Base-by-base conservation (phyloP, 1,139 yeast species). In the Saccharomyces hybrid region DNA sequence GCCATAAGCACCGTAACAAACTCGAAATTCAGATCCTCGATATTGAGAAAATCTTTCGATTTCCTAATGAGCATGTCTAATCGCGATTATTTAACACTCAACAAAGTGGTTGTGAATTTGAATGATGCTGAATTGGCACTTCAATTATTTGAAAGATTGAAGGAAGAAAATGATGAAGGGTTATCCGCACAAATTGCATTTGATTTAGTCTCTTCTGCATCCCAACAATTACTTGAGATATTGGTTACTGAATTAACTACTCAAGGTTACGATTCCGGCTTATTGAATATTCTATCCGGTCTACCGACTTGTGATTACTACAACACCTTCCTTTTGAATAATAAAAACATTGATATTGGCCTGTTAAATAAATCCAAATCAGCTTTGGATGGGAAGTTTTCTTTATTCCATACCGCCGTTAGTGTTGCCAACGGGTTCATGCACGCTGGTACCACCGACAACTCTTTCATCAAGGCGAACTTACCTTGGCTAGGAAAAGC, bases 401-500 rank as follows among this genome's bases (percentile, higher is more conserved):
- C 98, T 4, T 82, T 93, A 61, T 91, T 88, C 79, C 99, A 95
- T 73, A 86, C 95, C 28, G 99, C 98, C 3, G 91, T 93, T 50
- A 89, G 98, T 48, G 91, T 93, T 71, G 85, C 95, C 54, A 93
- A 90, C 67, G 98, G 97, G 0, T 90, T 89, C 67, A 81, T 91
- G 82, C 97, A 91, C 71, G 91, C 95, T 32, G 99, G 99, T 59
- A 95, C 99, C 9, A 89, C 98, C 24, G 95, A 90, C 64, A 98
- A 93, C 70, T 83, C 93, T 1, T 93, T 93, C 67, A 88, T 93
- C 73, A 80, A 97, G 70, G 81, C 87, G 51, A 93, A 93, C 68
- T 77, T 91, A 64, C 97, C 93, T 66, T 95, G 98, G 98, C 78
- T 93, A 62, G 96, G 96, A 42, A 89, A 90, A 73, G 98, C 99